These are phyloP conservation scores for Phytopythium montanum DNA, from an alignment of 352 stramenopile species.

Conservation along the genomic window DNA sequence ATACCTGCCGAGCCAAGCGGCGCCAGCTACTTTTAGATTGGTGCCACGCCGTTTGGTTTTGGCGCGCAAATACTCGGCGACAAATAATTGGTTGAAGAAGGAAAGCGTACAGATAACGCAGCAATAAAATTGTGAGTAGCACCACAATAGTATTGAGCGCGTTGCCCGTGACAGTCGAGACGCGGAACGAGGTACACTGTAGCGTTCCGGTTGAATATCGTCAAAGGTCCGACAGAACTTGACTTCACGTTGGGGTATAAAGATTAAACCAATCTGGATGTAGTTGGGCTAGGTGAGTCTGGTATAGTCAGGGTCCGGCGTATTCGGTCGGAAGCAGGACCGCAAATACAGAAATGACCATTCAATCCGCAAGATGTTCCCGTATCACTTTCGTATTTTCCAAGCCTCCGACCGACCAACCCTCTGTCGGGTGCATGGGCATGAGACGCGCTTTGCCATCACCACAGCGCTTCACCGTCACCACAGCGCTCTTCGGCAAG, in stretches of 20 bases:
- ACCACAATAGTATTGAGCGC: too few relatives aligned
- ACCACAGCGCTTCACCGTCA: too few relatives aligned
- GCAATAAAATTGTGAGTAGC: too few relatives aligned
- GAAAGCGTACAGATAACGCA: too few relatives aligned
- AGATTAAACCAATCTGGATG: background rate
- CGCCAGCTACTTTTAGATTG: background rate
- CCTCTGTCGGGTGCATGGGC: background rate
- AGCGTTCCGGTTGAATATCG: background rate
- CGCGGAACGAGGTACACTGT: too few relatives aligned
- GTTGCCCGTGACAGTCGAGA: too few relatives aligned
- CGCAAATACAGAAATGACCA: background rate
- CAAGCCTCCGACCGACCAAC: background rate
- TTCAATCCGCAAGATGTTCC: background rate
- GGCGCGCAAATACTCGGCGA: conserved; percentile 1
- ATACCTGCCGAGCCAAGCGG: background rate
- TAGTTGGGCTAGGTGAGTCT: background rate
- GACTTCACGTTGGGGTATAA: background rate
- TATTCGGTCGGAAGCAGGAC: background rate
- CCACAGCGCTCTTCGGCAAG: background rate
- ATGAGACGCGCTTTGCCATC: background rate
- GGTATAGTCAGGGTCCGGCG: background rate
- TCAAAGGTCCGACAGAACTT: background rate
- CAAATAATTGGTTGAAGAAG: too few relatives aligned
- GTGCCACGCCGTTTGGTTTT: background rate
- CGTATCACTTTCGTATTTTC: background rate